Evolutionary conservation across 352 stramenopile genomes (phyloP).

Genomic region (Phytophthora multivora): DNA sequence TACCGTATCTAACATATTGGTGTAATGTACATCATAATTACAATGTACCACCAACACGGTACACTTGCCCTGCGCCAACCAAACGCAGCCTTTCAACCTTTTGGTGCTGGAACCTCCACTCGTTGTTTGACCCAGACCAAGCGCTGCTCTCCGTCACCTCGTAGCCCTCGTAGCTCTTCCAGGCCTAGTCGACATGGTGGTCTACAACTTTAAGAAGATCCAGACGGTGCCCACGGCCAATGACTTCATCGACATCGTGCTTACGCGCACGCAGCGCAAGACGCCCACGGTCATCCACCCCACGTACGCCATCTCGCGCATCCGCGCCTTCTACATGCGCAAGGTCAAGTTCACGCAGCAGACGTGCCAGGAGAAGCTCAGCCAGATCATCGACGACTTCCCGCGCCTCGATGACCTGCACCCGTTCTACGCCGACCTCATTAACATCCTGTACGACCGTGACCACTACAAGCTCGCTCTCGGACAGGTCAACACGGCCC

Average conservation of each 20-base stretch:
- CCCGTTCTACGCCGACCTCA: conserved; percentile 99
- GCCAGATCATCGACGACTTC: conserved; percentile 98
- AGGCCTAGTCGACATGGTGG: conserved; percentile 81
- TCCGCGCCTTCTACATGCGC: conserved; percentile 96
- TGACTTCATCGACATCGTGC: conserved; percentile 99
- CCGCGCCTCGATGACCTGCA: conserved; percentile 98
- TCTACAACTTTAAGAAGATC: conserved; percentile 99
- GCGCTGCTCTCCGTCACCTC: neutral
- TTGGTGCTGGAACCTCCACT: conserved; percentile 10
- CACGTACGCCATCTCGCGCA: conserved; percentile 96
- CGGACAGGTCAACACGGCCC: conserved; percentile 98
- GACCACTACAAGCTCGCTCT: conserved; percentile 99
- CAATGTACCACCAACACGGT: conserved; percentile 1
- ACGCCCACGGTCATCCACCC: conserved; percentile 99
- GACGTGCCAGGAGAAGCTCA: conserved; percentile 98
- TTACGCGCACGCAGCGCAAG: conserved; percentile 98
- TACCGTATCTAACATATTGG: neutral
- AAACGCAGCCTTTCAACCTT: conserved; percentile 11
- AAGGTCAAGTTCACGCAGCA: conserved; percentile 99
- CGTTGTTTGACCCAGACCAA: conserved; percentile 11
- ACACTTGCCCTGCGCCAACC: conserved; percentile 20
- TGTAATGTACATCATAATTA: neutral
- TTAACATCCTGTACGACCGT: conserved; percentile 99
- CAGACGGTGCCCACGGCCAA: conserved; percentile 95
- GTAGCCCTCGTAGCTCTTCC: neutral